Base-by-base conservation (phyloP, 768 basidiomycete species). In the Rhodotorula diobovata region DNA sequence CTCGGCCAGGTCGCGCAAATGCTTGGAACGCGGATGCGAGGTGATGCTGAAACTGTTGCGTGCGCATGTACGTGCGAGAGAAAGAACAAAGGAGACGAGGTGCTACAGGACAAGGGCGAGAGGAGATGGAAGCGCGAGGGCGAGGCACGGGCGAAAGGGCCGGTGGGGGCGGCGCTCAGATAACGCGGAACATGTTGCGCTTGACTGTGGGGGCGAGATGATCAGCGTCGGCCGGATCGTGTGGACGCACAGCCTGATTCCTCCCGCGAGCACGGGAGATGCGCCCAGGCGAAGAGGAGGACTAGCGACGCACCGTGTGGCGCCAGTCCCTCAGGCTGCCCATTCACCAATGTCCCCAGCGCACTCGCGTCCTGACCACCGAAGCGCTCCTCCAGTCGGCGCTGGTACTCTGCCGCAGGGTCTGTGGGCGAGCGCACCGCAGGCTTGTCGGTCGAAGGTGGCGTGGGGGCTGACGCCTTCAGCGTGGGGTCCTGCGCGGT, bases 131-230 rank as follows among this genome's bases (percentile, higher is more conserved):
- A n/a, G n/a, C n/a, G n/a, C n/a, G n/a, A n/a, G n/a, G n/a, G n/a
- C n/a, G n/a, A n/a, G n/a, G n/a, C n/a, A n/a, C n/a, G n/a, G n/a
- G n/a, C n/a, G n/a, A n/a, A n/a, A n/a, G n/a, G n/a, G n/a, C n/a
- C n/a, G n/a, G n/a, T n/a, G n/a, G n/a, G n/a, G n/a, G 48, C 48
- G 48, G 48, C n/a, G 12, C 8, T 51, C n/a, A 69, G 46, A 69
- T 69, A 23, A 69, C 25, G 3, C 67, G 53, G 61, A 68, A 68
- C 55, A 68, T 34, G 39, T 68, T 68, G 18, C 41, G 39, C 62
- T 69, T 48, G 39, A 63, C 62, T 58, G 56, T 20, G 20, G 20
- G 18, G 8, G 32, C 3, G 12, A 3, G 9, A 7, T 4, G 4
- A 10, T 9, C 23, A 23, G 2, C 35, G 34, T 9, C 35, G 9